A percentile compares a stretch with the other conserved stretches of the same genome.
Conservation (phyloP, 2,329 filamentous ascomycete genomes). For the Trichoderma asperellum region DNA sequence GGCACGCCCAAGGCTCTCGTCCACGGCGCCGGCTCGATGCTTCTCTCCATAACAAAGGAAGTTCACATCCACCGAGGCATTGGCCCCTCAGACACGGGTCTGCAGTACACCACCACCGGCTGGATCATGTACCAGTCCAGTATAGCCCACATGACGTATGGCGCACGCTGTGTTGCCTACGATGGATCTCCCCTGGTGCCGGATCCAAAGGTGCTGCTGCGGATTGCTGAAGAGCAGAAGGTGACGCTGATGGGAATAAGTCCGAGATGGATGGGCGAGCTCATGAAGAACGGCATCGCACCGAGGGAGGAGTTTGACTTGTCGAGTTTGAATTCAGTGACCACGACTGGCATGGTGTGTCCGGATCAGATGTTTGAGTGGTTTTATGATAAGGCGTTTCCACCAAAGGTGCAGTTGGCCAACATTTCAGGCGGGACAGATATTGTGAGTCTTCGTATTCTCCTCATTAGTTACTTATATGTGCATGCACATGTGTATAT, state of each 20-base stretch:
- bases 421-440: constrained; percentile 83
- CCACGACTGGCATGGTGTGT: constrained; percentile 80
- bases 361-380: constrained; percentile 78
- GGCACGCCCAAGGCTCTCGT: constrained; percentile 86
- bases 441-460: constrained; percentile 55
- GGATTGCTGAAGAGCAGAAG: constrained; percentile 62
- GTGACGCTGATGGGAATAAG: constrained; percentile 77
- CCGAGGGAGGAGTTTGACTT: constrained; percentile 68
- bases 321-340: constrained; percentile 62
- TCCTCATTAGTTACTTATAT: not conserved
- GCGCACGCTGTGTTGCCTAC: constrained; percentile 70
- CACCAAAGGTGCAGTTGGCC: constrained; percentile 64
- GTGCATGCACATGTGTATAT: not conserved
- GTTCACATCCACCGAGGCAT: constrained; percentile 53
- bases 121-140: constrained; percentile 87
- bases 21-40: constrained; percentile 69
- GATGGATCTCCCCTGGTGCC: constrained; percentile 82
- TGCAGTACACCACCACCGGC: constrained; percentile 69
- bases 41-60: constrained; percentile 64
- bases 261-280: constrained; percentile 75
- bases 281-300: constrained; percentile 65
- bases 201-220: constrained; percentile 64
- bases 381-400: constrained; percentile 75
- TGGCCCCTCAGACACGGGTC: constrained; percentile 45
- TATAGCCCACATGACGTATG: constrained; percentile 61